Evolutionary conservation across 345 rosid genomes (phyloP).

Genomic region (Dovyalis caffra): DNA sequence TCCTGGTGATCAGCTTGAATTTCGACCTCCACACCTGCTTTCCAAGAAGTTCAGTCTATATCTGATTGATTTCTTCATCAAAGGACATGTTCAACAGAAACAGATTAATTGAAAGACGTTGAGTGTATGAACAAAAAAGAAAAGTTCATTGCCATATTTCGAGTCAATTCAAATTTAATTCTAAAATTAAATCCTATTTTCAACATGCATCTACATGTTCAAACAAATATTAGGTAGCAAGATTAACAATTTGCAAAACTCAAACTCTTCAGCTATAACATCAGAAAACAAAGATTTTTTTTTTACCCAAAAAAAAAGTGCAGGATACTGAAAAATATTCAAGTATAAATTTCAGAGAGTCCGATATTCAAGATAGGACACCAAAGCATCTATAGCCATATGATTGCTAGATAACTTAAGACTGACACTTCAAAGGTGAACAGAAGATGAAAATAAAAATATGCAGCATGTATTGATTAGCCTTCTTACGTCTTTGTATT

Average conservation of each 20-base stretch:
- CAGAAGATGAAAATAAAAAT: neutral
- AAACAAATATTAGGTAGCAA: neutral
- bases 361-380: neutral
- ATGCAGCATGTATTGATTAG: conserved; percentile 1
- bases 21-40: conserved; percentile 72
- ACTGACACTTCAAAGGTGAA: neutral
- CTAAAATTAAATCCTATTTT: neutral
- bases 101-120: neutral
- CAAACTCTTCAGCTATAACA: neutral
- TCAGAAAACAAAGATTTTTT: neutral
- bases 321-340: neutral
- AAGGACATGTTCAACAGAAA: neutral
- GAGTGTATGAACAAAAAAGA: neutral
- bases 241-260: neutral
- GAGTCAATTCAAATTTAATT: neutral
- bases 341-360: neutral
- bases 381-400: neutral
- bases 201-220: neutral
- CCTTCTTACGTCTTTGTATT: conserved; percentile 64
- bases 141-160: neutral
- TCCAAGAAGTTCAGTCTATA: conserved; percentile 17
- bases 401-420: neutral
- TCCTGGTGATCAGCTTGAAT: conserved; percentile 49
- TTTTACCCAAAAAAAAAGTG: neutral
- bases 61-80: neutral